Evolutionary conservation across 2,329 filamentous ascomycete genomes (phyloP).

Genomic region (Didymella pomorum): DNA sequence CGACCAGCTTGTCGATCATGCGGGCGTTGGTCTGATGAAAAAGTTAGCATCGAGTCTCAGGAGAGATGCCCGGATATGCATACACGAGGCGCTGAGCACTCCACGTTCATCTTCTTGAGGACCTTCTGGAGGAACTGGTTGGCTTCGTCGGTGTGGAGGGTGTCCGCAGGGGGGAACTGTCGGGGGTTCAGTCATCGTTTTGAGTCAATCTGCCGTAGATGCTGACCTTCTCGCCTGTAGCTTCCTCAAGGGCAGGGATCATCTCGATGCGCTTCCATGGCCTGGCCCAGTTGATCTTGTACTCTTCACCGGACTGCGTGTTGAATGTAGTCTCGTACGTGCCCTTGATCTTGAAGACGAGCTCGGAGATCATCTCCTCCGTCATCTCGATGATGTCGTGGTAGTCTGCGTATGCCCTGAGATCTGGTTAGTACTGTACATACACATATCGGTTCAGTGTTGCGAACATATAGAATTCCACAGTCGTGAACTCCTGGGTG

Average conservation of each 20-base stretch:
- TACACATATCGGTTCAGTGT: no score
- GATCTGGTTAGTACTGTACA: no score
- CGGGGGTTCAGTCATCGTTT: not conserved
- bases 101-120: slow-evolving; percentile 87
- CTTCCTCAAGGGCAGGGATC: slow-evolving; percentile 91
- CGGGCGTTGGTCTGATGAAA: not conserved
- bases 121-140: slow-evolving; percentile 79
- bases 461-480: slow-evolving; percentile 78
- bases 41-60: not conserved
- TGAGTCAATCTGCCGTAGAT: not conserved
- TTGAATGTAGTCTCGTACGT: slow-evolving; percentile 79
- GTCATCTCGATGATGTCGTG: slow-evolving; percentile 91
- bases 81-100: slow-evolving; percentile 81
- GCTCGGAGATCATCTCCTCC: slow-evolving; percentile 87
- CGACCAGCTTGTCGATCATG: not conserved
- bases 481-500: slow-evolving; percentile 75
- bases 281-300: slow-evolving; percentile 93
- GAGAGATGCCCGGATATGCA: not conserved
- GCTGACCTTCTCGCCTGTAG: slow-evolving; percentile 75
- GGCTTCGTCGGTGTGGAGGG: slow-evolving; percentile 89
- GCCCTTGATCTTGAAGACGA: slow-evolving; percentile 84
- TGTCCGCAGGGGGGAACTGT: slow-evolving; percentile 83
- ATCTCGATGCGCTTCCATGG: slow-evolving; percentile 96
- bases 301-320: slow-evolving; percentile 84
- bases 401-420: slow-evolving; percentile 65